Evolutionary conservation across 208 protist species (phyloP), one percentile per base, ranked within the genome.

Genomic region (Crithidia acanthocephali): DNA sequence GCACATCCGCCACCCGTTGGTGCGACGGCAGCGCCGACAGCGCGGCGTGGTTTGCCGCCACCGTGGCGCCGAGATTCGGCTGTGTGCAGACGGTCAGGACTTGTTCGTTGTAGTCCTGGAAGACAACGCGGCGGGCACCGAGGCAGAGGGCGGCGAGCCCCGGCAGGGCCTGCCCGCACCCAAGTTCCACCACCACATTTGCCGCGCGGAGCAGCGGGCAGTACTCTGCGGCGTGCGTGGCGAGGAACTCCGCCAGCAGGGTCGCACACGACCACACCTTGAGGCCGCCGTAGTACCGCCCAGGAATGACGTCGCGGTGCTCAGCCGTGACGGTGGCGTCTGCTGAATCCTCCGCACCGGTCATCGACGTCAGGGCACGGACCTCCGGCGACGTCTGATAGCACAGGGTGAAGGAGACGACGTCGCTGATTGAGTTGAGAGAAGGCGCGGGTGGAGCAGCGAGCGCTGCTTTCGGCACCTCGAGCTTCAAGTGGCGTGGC

Each of bases 211-310:
- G 55, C 50, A 74, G 37, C 52, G 58, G 23, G 18, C 44, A 58
- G 52, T 80, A 88, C 8, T 74, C 48, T n/a, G 25, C 50, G 6
- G 60, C 69, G 66, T 92, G 83, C 33, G 63, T 55, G 50, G 76
- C 60, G 20, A 97, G 77, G 76, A 90, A 91, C 32, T 77, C 58
- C 6, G 64, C 73, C 32, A 91, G 80, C 71, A 88, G 68, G 1
- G 83, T 73, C 16, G 92, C 89, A 72, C 92, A 97, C 32, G 92
- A 97, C 90, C 92, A 97, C 45, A 97, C 86, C 60, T 94, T 97
- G 4, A 97, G 80, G 2, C 92, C 89, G 20, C 92, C 92, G 69
- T 95, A 95, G 75, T 97, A 97, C 30, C 74, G 78, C 4, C 92
- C 92, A 2, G 90, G 87, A 65, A 97, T 78, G 58, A 97, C 92